Evolutionary conservation across 2,329 filamentous ascomycete species (phyloP).

Genomic region (Sclerotinia nivalis): DNA sequence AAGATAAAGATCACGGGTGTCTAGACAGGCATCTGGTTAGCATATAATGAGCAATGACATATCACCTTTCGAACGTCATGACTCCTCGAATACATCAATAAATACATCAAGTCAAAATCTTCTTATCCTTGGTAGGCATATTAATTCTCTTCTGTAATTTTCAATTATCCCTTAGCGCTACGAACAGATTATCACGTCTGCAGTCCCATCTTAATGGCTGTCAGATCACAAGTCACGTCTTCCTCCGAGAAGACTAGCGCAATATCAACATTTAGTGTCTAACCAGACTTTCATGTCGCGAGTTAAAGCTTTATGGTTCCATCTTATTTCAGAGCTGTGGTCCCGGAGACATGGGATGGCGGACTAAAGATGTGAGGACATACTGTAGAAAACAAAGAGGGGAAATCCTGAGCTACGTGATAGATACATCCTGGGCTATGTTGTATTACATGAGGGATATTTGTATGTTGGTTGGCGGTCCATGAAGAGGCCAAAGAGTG

Average conservation of each 20-base stretch:
- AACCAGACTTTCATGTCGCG: slow-evolving; percentile 34
- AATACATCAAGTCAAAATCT: background rate
- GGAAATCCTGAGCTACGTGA: background rate
- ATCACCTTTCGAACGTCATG: slow-evolving; percentile 13
- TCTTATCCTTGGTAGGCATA: background rate
- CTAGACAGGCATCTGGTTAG: slow-evolving; percentile 8
- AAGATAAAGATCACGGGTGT: background rate
- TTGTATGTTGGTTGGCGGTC: background rate
- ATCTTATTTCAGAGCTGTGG: slow-evolving; percentile 57
- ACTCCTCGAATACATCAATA: background rate
- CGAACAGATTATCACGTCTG: slow-evolving; percentile 56
- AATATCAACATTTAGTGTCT: slow-evolving; percentile 45
- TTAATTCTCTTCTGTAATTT: background rate
- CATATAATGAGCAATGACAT: slow-evolving; percentile 18
- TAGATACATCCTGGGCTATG: background rate
- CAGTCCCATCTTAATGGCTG: slow-evolving; percentile 48
- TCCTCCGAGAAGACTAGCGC: slow-evolving; percentile 46
- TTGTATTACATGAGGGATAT: slow-evolving; percentile 17
- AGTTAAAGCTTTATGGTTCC: slow-evolving; percentile 32
- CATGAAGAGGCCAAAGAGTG: background rate
- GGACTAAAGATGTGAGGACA: slow-evolving; percentile 60
- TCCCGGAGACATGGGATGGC: slow-evolving; percentile 51
- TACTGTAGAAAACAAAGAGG: slow-evolving; percentile 21
- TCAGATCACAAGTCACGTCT: slow-evolving; percentile 51
- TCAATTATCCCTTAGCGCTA: slow-evolving; percentile 43